A percentile compares a stretch with the other conserved stretches of the same genome.
Conservation (phyloP, 208 protist genomes). For the Trichomonas vaginalis region DNA sequence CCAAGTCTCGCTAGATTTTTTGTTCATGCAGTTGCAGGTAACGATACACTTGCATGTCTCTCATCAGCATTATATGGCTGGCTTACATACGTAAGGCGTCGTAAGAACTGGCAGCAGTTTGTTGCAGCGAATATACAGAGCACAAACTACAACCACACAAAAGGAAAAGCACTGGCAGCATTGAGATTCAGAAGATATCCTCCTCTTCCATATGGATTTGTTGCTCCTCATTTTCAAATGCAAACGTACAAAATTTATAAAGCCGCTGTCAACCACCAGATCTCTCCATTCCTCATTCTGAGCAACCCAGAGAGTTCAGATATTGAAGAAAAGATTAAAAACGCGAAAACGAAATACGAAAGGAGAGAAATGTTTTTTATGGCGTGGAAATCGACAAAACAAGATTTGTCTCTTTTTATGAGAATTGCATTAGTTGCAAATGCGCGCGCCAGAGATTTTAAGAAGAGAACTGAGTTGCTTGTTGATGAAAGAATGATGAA, state of each 20-base stretch:
- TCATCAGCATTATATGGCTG: neutral
- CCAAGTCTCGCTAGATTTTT: neutral
- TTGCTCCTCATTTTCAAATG: neutral
- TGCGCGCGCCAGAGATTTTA: neutral
- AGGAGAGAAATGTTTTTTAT: neutral
- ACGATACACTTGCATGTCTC: neutral
- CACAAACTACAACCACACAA: neutral
- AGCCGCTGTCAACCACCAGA: neutral
- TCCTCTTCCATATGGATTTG: neutral
- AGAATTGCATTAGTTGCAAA: neutral
- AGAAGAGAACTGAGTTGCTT: neutral
- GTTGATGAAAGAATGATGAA: neutral
- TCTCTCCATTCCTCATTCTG: neutral
- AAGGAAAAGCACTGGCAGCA: neutral
- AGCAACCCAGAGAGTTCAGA: neutral
- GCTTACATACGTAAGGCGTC: neutral
- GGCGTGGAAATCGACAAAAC: neutral
- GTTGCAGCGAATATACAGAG: neutral
- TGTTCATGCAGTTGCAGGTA: neutral
- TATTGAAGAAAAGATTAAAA: neutral
- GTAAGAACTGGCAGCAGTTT: neutral
- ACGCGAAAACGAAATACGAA: neutral
- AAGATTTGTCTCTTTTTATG: neutral
- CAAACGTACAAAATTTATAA: neutral
- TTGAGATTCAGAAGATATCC: neutral